Conservation (phyloP, 495 filamentous ascomycete genomes). For the Penicillium verhagenii region DNA sequence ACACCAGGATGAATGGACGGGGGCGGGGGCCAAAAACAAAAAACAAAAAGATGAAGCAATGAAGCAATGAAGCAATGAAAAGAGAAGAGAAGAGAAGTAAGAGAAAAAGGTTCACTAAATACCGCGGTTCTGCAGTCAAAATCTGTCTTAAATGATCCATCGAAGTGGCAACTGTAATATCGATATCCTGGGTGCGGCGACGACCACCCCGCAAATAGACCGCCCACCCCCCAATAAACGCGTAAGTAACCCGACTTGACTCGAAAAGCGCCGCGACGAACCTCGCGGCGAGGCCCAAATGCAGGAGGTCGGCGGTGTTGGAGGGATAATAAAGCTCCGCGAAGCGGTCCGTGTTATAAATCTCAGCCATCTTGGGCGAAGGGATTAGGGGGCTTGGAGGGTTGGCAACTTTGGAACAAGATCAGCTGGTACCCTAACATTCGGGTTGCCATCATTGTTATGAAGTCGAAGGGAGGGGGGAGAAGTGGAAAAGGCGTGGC, state of each 20-base stretch:
- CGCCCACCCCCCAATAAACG: constrained; percentile 25
- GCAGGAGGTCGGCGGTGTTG: constrained; percentile 23
- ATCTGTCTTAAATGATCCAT: constrained; percentile 23
- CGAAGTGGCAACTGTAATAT: constrained; percentile 20
- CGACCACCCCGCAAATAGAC: constrained; percentile 21
- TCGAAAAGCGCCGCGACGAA: constrained; percentile 23
- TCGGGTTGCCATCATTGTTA: constrained; percentile 3
- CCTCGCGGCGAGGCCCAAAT: constrained; percentile 21
- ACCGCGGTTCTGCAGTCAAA: constrained; percentile 20
- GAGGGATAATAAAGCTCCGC: constrained; percentile 26
- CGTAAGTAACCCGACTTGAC: constrained; percentile 20
- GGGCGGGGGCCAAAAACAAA: too few relatives aligned
- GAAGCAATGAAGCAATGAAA: too few relatives aligned
- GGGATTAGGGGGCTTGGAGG: not conserved
- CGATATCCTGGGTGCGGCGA: constrained; percentile 22
- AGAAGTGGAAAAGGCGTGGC: not conserved
- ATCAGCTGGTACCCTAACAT: constrained; percentile 3
- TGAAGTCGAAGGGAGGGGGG: not conserved
- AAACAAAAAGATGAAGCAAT: too few relatives aligned
- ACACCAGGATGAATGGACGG: too few relatives aligned
- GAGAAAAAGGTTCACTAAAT: constrained; percentile 2
- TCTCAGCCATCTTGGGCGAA: constrained; percentile 21
- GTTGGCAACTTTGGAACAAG: not conserved
- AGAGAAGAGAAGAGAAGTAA: not conserved
- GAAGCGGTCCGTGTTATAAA: constrained; percentile 26